These are phyloP conservation scores for Aspergillus affinis DNA, from an alignment of 495 filamentous ascomycete species.

Conservation along the genomic window DNA sequence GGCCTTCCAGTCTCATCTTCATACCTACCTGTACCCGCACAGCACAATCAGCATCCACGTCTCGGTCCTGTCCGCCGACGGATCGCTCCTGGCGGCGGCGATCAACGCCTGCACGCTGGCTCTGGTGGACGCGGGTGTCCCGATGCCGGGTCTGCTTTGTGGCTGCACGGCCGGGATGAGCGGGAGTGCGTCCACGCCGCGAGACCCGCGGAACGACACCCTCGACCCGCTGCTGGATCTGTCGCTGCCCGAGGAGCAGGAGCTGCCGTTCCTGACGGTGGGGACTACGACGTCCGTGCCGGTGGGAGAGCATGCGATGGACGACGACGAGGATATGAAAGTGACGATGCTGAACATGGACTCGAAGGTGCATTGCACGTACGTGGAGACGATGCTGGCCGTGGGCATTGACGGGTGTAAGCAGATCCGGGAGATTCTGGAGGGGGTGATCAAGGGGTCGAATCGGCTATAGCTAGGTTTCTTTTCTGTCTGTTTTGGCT, in stretches of 20 bases:
- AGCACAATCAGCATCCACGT: slow-evolving; percentile 78
- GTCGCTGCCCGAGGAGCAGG: slow-evolving; percentile 81
- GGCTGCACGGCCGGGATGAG: slow-evolving; percentile 85
- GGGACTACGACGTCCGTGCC: slow-evolving; percentile 65
- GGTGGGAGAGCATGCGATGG: slow-evolving; percentile 36
- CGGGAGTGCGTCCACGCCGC: slow-evolving; percentile 53
- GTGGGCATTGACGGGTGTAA: slow-evolving; percentile 91
- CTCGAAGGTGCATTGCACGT: slow-evolving; percentile 69
- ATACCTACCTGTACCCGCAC: slow-evolving; percentile 88
- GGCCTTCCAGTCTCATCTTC: slow-evolving; percentile 70
- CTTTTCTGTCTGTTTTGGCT: slow-evolving; percentile 9
- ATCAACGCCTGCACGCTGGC: slow-evolving; percentile 93
- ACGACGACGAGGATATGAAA: slow-evolving; percentile 56
- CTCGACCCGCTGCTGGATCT: slow-evolving; percentile 88
- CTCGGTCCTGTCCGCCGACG: slow-evolving; percentile 88
- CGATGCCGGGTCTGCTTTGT: slow-evolving; percentile 87
- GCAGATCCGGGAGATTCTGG: slow-evolving; percentile 74
- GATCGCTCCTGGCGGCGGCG: slow-evolving; percentile 82
- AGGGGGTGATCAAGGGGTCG: slow-evolving; percentile 53
- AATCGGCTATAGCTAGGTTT: slow-evolving; percentile 13
- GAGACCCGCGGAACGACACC: slow-evolving; percentile 58
- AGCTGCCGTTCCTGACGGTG: slow-evolving; percentile 85
- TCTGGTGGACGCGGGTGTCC: slow-evolving; percentile 89
- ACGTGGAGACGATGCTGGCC: slow-evolving; percentile 86
- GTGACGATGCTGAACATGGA: slow-evolving; percentile 82